Evolutionary conservation across 768 basidiomycete species (phyloP).

Genomic region (Tephrocybe sp.): DNA sequence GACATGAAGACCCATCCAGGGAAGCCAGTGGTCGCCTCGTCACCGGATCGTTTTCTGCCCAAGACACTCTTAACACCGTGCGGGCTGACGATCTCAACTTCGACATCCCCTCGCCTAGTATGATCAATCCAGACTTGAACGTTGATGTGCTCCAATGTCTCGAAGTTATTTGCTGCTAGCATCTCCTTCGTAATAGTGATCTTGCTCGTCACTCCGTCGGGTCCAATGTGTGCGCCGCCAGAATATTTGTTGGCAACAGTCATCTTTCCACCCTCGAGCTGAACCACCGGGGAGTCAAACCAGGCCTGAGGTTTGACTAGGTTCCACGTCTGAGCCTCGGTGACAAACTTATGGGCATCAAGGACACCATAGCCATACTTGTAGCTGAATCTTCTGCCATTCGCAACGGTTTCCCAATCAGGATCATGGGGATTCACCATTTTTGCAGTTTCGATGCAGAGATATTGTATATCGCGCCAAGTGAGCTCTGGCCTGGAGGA

Average conservation of each 20-base stretch:
- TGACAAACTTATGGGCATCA: conserved; percentile 81
- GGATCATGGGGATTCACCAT: conserved; percentile 84
- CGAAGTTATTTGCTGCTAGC: conserved; percentile 74
- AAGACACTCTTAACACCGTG: conserved; percentile 82
- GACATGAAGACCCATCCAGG: conserved; percentile 96
- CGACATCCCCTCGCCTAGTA: conserved; percentile 82
- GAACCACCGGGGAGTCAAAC: conserved; percentile 72
- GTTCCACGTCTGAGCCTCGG: conserved; percentile 76
- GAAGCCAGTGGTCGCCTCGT: conserved; percentile 66
- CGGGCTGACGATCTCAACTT: conserved; percentile 86
- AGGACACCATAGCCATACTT: conserved; percentile 95
- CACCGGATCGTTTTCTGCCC: conserved; percentile 65
- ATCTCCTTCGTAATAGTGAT: conserved; percentile 67
- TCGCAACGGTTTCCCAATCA: conserved; percentile 85
- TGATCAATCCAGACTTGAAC: conserved; percentile 92
- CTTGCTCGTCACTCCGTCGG: conserved; percentile 62
- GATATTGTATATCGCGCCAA: conserved; percentile 95
- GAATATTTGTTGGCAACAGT: conserved; percentile 45
- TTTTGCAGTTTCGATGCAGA: conserved; percentile 74
- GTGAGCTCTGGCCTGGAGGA: conserved; percentile 80
- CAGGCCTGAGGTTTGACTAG: conserved; percentile 93
- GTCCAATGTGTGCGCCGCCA: conserved; percentile 63
- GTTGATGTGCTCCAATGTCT: conserved; percentile 88
- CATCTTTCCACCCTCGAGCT: conserved; percentile 59
- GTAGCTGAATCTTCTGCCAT: conserved; percentile 67